phyloP scores from a whole-genome alignment of 2,329 filamentous ascomycete species.

The Mariannaea elegans region DNA sequence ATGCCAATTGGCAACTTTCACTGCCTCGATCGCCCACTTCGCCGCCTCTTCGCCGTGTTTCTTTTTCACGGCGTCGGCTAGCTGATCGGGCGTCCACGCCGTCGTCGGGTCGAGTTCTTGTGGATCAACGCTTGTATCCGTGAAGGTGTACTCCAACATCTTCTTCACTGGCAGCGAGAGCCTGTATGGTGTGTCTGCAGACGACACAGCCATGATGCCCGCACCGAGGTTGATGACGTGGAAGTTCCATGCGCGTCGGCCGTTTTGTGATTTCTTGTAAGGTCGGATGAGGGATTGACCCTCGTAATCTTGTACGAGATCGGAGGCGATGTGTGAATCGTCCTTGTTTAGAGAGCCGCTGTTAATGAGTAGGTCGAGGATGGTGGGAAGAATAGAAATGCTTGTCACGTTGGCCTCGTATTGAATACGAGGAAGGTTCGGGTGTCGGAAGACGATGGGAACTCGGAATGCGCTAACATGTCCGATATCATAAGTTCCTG shows the following conservation, averaged over 20 bases:
- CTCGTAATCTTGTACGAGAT: constrained; percentile 46
- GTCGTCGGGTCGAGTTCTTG: constrained; percentile 40
- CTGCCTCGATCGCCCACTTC: constrained; percentile 40
- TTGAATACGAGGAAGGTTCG: constrained; percentile 43
- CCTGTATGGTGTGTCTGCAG: constrained; percentile 43
- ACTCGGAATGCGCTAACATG: constrained; percentile 47
- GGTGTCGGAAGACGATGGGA: constrained; percentile 46
- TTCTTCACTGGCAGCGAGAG: constrained; percentile 45
- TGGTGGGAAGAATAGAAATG: constrained; percentile 46
- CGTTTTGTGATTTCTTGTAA: constrained; percentile 34
- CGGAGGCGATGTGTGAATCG: constrained; percentile 37
- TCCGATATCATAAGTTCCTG: constrained; percentile 46
- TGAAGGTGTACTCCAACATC: constrained; percentile 46
- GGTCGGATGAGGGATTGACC: constrained; percentile 47
- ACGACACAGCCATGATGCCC: constrained; percentile 45
- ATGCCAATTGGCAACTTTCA: constrained; percentile 34
- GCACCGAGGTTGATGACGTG: constrained; percentile 46
- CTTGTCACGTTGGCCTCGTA: constrained; percentile 45
- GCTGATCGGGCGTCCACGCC: constrained; percentile 36
- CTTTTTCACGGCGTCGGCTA: constrained; percentile 33
- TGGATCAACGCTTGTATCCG: constrained; percentile 41
- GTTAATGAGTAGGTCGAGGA: constrained; percentile 48
- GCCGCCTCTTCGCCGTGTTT: constrained; percentile 33
- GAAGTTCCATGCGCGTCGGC: constrained; percentile 46
- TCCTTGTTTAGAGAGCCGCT: constrained; percentile 43